These are phyloP conservation scores for Podosphaera xanthii DNA, from an alignment of 2,329 filamentous ascomycete species.

Conservation along the genomic window DNA sequence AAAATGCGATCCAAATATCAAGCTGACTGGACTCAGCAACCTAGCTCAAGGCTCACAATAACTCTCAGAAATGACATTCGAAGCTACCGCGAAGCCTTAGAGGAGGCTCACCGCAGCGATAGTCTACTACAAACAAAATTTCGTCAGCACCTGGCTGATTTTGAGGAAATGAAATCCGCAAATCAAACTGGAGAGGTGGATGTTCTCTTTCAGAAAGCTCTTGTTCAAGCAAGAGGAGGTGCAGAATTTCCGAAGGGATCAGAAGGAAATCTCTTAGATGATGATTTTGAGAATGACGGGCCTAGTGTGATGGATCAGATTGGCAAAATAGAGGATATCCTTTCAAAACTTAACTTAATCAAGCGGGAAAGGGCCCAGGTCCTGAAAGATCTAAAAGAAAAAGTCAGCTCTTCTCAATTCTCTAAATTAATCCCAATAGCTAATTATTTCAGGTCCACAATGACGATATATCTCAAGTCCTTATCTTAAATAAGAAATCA, in stretches of 20 bases:
- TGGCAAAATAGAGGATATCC: constrained; percentile 61
- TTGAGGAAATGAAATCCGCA: constrained; percentile 85
- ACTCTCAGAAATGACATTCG: constrained; percentile 71
- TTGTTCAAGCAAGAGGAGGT: constrained; percentile 46
- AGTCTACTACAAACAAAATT: constrained; percentile 62
- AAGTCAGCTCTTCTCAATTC: constrained; percentile 31
- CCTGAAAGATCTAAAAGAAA: constrained; percentile 90
- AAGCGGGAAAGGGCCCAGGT: constrained; percentile 84
- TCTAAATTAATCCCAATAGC: background rate
- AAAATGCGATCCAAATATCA: constrained; percentile 99
- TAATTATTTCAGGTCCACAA: constrained; percentile 47
- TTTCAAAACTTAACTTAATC: constrained; percentile 77
- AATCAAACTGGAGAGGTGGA: constrained; percentile 73
- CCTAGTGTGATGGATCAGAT: constrained; percentile 79
- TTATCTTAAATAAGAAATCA: constrained; percentile 94
- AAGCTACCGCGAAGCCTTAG: constrained; percentile 70
- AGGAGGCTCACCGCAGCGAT: constrained; percentile 75
- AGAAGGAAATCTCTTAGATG: constrained; percentile 66
- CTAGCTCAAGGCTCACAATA: constrained; percentile 69
- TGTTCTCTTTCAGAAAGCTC: constrained; percentile 65
- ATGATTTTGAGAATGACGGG: constrained; percentile 64
- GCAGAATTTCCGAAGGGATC: constrained; percentile 32
- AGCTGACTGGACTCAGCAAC: constrained; percentile 88
- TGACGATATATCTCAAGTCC: constrained; percentile 90
- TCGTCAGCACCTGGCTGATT: constrained; percentile 65